A percentile compares a stretch with the other conserved stretches of the same genome.
phyloP scores from a whole-genome alignment of 2,329 filamentous ascomycete species.

The Cercospora zeina region DNA sequence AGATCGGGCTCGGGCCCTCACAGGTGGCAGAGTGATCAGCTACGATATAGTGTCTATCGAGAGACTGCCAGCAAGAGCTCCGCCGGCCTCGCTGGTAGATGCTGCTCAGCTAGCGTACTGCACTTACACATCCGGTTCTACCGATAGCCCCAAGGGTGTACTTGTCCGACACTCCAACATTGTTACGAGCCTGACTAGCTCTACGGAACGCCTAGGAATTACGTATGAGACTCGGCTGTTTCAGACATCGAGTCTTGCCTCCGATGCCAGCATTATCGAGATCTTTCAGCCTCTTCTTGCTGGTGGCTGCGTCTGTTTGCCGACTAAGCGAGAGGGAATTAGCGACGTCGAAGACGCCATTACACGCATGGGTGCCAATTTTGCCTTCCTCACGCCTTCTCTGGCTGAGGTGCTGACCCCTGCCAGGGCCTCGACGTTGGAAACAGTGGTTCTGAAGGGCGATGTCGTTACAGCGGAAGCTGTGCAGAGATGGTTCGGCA shows the following conservation, averaged over 20 bases:
- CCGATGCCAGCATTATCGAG: constrained; percentile 19
- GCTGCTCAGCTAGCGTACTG: constrained; percentile 4
- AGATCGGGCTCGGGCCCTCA: not conserved
- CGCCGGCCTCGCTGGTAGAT: not conserved
- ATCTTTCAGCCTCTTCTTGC: constrained; percentile 16
- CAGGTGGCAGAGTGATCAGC: not conserved
- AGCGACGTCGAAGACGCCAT: not conserved
- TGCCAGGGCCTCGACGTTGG: not conserved
- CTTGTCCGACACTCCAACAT: constrained; percentile 12
- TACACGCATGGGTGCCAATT: not conserved
- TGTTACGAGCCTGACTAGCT: not conserved
- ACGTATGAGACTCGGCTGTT: not conserved
- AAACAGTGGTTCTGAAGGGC: not conserved
- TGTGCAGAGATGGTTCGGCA: not conserved
- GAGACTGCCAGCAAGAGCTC: not conserved
- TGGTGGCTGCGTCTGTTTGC: constrained; percentile 24
- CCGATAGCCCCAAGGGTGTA: constrained; percentile 13
- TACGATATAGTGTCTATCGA: not conserved
- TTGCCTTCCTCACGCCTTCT: not conserved
- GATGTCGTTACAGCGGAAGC: not conserved
- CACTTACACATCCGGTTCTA: constrained; percentile 14
- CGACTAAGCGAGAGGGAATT: constrained; percentile 28
- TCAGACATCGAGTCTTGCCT: constrained; percentile 25
- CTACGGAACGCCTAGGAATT: not conserved
- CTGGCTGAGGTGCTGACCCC: not conserved